Conservation (phyloP, 306 rosid species). For the Castanea crenata region DNA sequence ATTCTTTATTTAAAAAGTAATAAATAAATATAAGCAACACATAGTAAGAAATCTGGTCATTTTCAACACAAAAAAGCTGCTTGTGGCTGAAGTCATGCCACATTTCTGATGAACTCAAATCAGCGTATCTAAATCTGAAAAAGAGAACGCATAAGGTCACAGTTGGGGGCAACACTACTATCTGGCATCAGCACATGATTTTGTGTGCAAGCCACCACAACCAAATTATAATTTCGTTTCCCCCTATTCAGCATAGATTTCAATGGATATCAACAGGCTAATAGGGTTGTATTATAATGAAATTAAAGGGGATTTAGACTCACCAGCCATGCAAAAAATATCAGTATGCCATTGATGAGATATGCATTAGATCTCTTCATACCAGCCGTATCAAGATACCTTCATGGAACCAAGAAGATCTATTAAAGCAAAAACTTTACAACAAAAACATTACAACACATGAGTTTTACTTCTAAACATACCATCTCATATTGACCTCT, state of each 20-base stretch:
- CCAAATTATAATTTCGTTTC: not conserved
- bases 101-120: not conserved
- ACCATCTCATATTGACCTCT: conserved; percentile 98
- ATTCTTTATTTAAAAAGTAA: not conserved
- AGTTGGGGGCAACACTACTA: not conserved
- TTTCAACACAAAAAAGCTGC: not conserved
- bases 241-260: too few species aligned
- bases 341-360: conserved; percentile 80
- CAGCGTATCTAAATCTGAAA: not conserved
- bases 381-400: conserved; percentile 96
- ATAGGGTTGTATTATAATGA: not conserved
- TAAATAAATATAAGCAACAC: not conserved
- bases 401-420: conserved; percentile 33
- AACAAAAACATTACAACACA: not conserved
- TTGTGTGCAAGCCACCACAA: not conserved
- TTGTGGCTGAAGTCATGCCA: not conserved
- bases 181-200: not conserved
- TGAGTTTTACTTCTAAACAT: conserved; percentile 20
- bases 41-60: not conserved
- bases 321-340: conserved; percentile 95
- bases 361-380: conserved; percentile 82
- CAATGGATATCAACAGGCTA: not conserved
- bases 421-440: conserved; percentile 10
- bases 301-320: conserved; percentile 21
- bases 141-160: not conserved